Base-by-base conservation (phyloP, 495 filamentous ascomycete genomes). In the Penicillium dipodomyicola region DNA sequence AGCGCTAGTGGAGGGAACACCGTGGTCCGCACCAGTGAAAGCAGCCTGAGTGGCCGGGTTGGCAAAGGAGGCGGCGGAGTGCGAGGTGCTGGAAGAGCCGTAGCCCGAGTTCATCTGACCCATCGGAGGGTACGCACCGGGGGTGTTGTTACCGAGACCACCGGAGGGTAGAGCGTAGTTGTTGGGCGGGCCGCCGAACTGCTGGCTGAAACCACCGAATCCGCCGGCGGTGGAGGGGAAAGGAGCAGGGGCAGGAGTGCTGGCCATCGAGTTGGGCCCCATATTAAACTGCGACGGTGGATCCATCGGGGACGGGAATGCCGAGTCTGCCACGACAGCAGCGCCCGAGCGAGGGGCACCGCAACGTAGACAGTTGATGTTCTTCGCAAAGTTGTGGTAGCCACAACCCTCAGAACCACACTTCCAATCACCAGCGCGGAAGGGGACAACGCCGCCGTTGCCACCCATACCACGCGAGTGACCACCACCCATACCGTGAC, bases 371-470 rank as follows among this genome's bases (percentile, higher is more conserved):
- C 94, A 98, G 70, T 89, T 94, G 60, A 97, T 93, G 67, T 98
- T 98, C 82, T 98, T 98, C 43, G 94, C 94, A 67, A 98, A 98
- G 73, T 98, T 98, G 75, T 98, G 94, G 65, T 98, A 98, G 32
- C 89, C 91, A 70, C 94, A 98, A n/a, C 91, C 91, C 66, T 97
- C 93, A 37, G 91, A 92, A 44, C 94, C 94, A 70, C 94, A 98
- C 69, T 96, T 97, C 94, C 94, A 98, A 70, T 98, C 94, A 61
- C 94, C 94, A 42, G 94, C 94, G 59, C 94, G 87, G 85, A 97
- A 98, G 20, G 94, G 94, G 54, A 97, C 93, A 55, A 93, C 88
- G 49, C 93, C 92, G 53, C 88, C 87, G 50, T 87, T 85, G 51
- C 88, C 88, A 51, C 84, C 82, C 83, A 88, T 87, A 23, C 87